A percentile compares a stretch with the other conserved stretches of the same genome.
Evolutionary conservation across 108 stramenopile species (phyloP).

Genomic region (Cyclotella cryptica): DNA sequence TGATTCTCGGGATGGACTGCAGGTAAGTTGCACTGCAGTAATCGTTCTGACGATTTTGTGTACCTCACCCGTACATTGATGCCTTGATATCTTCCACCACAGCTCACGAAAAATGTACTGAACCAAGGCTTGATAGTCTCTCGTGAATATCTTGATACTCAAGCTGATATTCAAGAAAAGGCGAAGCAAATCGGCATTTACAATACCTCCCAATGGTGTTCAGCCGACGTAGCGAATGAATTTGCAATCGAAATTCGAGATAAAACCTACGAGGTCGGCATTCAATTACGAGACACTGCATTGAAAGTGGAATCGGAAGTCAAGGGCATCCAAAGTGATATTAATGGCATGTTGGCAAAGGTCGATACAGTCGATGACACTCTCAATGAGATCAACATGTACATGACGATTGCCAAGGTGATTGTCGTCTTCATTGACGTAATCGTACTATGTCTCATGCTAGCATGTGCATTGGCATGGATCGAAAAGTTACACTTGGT

Average conservation of each 20-base stretch:
- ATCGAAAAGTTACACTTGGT: conserved; percentile 19
- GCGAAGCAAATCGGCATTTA: conserved; percentile 33
- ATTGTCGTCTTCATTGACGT: conserved; percentile 35
- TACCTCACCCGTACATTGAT: no score
- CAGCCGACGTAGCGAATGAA: conserved; percentile 8
- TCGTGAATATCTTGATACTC: conserved; percentile 22
- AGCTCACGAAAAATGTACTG: conserved; percentile 19
- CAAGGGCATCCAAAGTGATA: conserved; percentile 24
- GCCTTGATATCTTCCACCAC: conserved; percentile 2
- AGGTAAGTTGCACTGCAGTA: conserved; percentile 33
- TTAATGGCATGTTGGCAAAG: background rate
- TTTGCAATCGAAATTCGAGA: conserved; percentile 25
- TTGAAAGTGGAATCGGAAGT: conserved; percentile 34
- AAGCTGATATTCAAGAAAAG: conserved; percentile 32
- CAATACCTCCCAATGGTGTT: conserved; percentile 31
- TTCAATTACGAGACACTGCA: conserved; percentile 25
- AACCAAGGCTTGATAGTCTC: conserved; percentile 13
- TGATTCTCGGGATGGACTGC: conserved; percentile 32
- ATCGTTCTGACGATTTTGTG: no score
- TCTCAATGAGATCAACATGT: conserved; percentile 26
- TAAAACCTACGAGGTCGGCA: conserved; percentile 23
- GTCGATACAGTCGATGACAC: conserved; percentile 17
- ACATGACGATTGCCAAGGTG: conserved; percentile 33
- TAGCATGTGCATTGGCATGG: conserved; percentile 37
- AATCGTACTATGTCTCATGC: conserved; percentile 28